Percentiles rank a stretch among this genome's conserved stretches.
Evolutionary conservation across 208 protist species (phyloP).

Genomic region (Crithidia acanthocephali): DNA sequence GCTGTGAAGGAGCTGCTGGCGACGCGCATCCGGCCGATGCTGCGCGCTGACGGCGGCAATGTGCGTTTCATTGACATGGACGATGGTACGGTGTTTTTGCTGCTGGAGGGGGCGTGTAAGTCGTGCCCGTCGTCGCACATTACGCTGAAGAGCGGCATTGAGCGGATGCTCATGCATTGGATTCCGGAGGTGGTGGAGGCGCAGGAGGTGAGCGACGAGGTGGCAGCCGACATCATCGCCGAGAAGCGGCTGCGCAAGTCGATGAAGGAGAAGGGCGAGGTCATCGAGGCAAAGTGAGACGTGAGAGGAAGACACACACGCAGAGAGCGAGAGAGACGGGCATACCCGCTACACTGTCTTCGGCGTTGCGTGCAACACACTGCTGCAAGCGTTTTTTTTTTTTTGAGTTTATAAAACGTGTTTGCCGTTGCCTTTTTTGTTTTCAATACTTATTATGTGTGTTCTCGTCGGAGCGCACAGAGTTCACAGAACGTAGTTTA

Average conservation of each 20-base stretch:
- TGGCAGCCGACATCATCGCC: slow-evolving; percentile 73
- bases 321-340: no score
- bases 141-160: slow-evolving; percentile 93
- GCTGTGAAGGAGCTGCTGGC: slow-evolving; percentile 93
- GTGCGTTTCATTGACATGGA: slow-evolving; percentile 93
- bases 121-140: slow-evolving; percentile 88
- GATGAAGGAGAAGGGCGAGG: slow-evolving; percentile 46
- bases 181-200: slow-evolving; percentile 93
- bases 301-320: no score
- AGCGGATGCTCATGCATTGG: slow-evolving; percentile 95
- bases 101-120: slow-evolving; percentile 90
- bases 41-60: slow-evolving; percentile 92
- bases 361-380: no score
- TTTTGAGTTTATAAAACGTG: no score
- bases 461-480: no score
- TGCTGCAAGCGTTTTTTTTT: no score
- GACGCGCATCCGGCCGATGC: slow-evolving; percentile 88
- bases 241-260: slow-evolving; percentile 74
- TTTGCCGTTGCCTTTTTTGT: no score
- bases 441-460: no score
- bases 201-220: slow-evolving; percentile 82
- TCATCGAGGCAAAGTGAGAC: slow-evolving; percentile 32
- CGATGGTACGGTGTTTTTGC: slow-evolving; percentile 88
- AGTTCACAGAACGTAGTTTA: slow-evolving; percentile 8
- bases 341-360: no score